A percentile compares a stretch with the other conserved stretches of the same genome.
Evolutionary conservation across 1,139 yeast species (phyloP).

Genomic region (Suhomyces bokatorum): DNA sequence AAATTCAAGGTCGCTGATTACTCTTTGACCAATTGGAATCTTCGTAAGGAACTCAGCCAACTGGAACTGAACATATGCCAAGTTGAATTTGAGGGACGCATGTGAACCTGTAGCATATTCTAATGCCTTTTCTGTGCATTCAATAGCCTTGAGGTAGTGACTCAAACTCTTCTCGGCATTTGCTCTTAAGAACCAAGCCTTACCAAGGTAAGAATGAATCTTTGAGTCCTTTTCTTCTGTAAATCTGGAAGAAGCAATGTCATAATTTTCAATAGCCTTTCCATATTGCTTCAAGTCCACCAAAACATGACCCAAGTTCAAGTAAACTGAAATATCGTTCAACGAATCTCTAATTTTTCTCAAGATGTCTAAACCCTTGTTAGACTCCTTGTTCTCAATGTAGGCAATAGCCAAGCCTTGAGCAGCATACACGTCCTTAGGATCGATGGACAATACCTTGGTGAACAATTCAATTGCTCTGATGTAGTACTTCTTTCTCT

Average conservation of each 20-base stretch:
- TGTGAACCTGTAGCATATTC: slow-evolving; percentile 34
- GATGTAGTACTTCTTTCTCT: slow-evolving; percentile 73
- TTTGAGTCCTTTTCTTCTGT: slow-evolving; percentile 64
- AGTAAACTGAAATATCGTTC: slow-evolving; percentile 76
- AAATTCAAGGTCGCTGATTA: slow-evolving; percentile 57
- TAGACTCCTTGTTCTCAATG: slow-evolving; percentile 80
- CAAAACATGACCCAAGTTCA: slow-evolving; percentile 87
- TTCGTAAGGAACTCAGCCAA: slow-evolving; percentile 81
- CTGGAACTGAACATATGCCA: slow-evolving; percentile 83
- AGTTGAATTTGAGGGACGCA: slow-evolving; percentile 66
- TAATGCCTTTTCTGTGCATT: slow-evolving; percentile 61
- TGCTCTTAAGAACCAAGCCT: slow-evolving; percentile 90
- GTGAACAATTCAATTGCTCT: slow-evolving; percentile 90
- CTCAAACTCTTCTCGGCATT: slow-evolving; percentile 62
- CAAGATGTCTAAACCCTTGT: slow-evolving; percentile 80
- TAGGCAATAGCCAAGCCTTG: slow-evolving; percentile 95
- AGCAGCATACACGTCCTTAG: slow-evolving; percentile 90
- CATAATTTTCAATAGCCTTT: slow-evolving; percentile 88
- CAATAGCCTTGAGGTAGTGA: slow-evolving; percentile 61
- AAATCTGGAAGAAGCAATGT: slow-evolving; percentile 69
- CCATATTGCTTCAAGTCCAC: slow-evolving; percentile 78
- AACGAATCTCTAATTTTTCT: slow-evolving; percentile 89
- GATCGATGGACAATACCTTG: slow-evolving; percentile 82
- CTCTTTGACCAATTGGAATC: slow-evolving; percentile 59
- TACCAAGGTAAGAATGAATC: slow-evolving; percentile 72